phyloP scores from a whole-genome alignment of 768 basidiomycete genomes.

The Hericium alpestre region DNA sequence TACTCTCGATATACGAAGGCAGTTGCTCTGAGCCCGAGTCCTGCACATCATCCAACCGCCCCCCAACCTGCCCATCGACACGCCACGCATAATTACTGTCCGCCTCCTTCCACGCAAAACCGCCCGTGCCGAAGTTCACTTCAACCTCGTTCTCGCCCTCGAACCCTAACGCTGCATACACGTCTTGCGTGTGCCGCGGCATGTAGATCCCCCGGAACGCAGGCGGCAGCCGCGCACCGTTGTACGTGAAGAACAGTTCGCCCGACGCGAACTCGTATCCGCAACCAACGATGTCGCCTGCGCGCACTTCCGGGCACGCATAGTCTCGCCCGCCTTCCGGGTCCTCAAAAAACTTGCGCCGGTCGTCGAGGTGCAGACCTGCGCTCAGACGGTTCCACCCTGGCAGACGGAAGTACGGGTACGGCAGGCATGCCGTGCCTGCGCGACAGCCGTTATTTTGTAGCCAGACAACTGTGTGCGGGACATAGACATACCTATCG shows the following conservation, averaged over 20 bases:
- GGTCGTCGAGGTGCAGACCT: constrained; percentile 59
- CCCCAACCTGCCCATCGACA: constrained; percentile 51
- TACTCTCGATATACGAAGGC: neutral
- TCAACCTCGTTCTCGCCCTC: constrained; percentile 42
- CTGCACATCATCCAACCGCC: neutral
- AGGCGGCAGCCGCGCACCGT: constrained; percentile 41
- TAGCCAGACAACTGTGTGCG: neutral
- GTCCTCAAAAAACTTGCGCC: constrained; percentile 66
- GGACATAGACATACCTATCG: constrained; percentile 35
- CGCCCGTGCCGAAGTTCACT: constrained; percentile 57
- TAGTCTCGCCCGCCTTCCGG: constrained; percentile 55
- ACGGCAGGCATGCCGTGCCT: constrained; percentile 59
- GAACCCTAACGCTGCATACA: constrained; percentile 56
- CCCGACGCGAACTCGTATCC: constrained; percentile 49
- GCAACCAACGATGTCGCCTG: constrained; percentile 50
- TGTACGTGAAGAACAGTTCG: constrained; percentile 54
- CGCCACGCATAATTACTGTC: constrained; percentile 54
- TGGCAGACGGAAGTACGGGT: constrained; percentile 55
- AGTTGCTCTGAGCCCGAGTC: neutral
- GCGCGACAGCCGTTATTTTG: neutral
- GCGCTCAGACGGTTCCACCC: constrained; percentile 64
- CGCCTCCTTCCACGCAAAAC: constrained; percentile 51
- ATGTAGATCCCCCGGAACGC: constrained; percentile 54
- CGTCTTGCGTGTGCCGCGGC: constrained; percentile 40
- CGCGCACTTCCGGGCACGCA: constrained; percentile 23